Evolutionary conservation across 768 basidiomycete genomes (phyloP), one percentile per base, ranked within the genome.

Genomic region (Phaeotremella fagi): DNA sequence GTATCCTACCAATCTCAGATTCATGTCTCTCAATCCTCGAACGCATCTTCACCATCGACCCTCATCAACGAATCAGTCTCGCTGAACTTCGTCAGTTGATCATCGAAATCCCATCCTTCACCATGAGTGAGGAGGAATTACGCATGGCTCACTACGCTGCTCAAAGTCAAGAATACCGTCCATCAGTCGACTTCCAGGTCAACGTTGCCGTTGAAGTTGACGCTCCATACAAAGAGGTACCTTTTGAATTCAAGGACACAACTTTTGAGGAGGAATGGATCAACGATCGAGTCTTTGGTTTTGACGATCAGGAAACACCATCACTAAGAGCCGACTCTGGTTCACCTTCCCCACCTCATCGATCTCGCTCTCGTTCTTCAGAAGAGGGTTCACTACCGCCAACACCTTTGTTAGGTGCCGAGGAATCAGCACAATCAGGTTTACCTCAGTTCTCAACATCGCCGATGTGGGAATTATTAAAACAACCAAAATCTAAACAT

Each of bases 1-100:
- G 79, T 11, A 82, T 83, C 55, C 79, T 90, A 20, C 88, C 87
- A 24, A 85, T 91, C 63, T 88, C 88, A 12, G 56, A 74, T 29
- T 80, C 79, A 20, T 80, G 82, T 61, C 83, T 86, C 70, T 66
- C 70, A 0, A 79, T 90, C 59, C 78, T 92, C 63, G 82, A 82
- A 65, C 79, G 79, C 51, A 83, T 88, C 59, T 90, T 91, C 76
- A 74, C 78, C 23, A 71, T 83, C 52, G 81, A 87, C 68, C 83
- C 87, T 3, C 57, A 72, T 28, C 63, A 75, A 9, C 85, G 88
- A 18, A 82, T 86, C 52, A 76, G 80, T n/a, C 76, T 91, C 38
- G 70, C 77, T 6, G 80, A 83, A 6, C 78, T 91, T 5, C 80
- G 85, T n/a, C 61, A 73, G 46, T 80, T 80, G 44, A 78, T 92